Base-by-base conservation (phyloP, 2,329 filamentous ascomycete genomes). In the Nemania abortiva region DNA sequence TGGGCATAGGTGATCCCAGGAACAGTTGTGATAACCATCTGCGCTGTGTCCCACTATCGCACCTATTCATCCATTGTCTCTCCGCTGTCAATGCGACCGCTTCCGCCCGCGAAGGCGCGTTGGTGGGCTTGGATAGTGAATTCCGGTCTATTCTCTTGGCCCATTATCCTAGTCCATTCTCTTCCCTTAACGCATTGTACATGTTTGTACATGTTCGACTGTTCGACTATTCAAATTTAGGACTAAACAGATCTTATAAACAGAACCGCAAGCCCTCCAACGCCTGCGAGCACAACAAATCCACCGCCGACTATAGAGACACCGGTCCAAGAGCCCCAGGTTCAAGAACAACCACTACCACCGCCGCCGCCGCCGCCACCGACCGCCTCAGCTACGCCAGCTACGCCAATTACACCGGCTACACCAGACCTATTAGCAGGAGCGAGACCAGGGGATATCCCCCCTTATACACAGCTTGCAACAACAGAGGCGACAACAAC, bases 241-340 rank as follows among this genome's bases (percentile, higher is more conserved):
- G 20, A 74, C 68, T 71, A 63, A 57, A 59, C 18, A 47, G 52
- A 34, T 61, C 63, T 53, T 54, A 49, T 42, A 15, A 72, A 62
- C 59, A 75, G 75, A 63, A 65, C 69, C 42, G 68, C 63, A 61
- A 73, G 65, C 61, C 63, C 68, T 22, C 74, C 72, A 39, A 50
- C 58, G 27, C 66, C 69, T 49, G 53, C 62, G 24, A 62, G 39
- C 47, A 47, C 66, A 24, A 50, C 68, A 54, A 52, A 68, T 39
- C 57, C 56, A 20, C 63, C 63, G 37, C 57, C 71, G 56, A 47
- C 62, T 24, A 39, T 54, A 45, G 52, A 65, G 55, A 63, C 62
- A 47, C 55, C 63, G 47, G 65, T 9, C 56, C 55, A 63, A 58
- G 63, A 73, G 15, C 61, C 54, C 6, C 53, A 55, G 20, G 49